A percentile compares a stretch with the other conserved stretches of the same genome.
These are phyloP conservation scores for Casaregolazyma lundiana DNA, from an alignment of 1,139 yeast species.

Conservation along the genomic window DNA sequence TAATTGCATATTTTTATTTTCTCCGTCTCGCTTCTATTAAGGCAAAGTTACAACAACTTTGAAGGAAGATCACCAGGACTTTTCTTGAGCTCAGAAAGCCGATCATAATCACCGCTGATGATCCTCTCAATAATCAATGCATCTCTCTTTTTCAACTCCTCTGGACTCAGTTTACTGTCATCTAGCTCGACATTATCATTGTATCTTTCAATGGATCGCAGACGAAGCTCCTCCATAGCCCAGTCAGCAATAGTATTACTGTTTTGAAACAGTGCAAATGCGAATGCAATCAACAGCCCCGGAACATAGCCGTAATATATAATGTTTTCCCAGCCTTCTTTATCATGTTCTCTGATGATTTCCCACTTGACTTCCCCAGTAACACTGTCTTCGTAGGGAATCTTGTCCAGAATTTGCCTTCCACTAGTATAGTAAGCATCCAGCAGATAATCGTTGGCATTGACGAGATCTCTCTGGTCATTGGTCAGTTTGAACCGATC, in stretches of 20 bases:
- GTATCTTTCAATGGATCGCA: conserved; percentile 69
- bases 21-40: not conserved
- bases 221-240: conserved; percentile 80
- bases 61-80: conserved; percentile 35
- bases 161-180: conserved; percentile 52
- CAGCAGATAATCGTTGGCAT: conserved; percentile 62
- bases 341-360: conserved; percentile 66
- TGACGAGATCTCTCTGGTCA: conserved; percentile 55
- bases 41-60: conserved; percentile 28
- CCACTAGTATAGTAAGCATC: conserved; percentile 52
- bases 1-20: not conserved
- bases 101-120: conserved; percentile 80
- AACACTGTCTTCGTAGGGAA: conserved; percentile 73
- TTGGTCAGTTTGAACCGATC: conserved; percentile 54
- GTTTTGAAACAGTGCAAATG: conserved; percentile 45
- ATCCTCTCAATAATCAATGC: conserved; percentile 78
- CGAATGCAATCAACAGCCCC: conserved; percentile 46
- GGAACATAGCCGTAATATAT: conserved; percentile 72
- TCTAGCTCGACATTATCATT: conserved; percentile 56
- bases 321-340: conserved; percentile 82
- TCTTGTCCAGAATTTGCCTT: conserved; percentile 72
- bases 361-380: conserved; percentile 82
- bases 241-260: conserved; percentile 51
- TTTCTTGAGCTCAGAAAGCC: conserved; percentile 64
- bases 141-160: conserved; percentile 65